Evolutionary conservation across 2,329 filamentous ascomycete species (phyloP), one percentile per base, ranked within the genome.

Genomic region (Dryadomyces sulphureus): DNA sequence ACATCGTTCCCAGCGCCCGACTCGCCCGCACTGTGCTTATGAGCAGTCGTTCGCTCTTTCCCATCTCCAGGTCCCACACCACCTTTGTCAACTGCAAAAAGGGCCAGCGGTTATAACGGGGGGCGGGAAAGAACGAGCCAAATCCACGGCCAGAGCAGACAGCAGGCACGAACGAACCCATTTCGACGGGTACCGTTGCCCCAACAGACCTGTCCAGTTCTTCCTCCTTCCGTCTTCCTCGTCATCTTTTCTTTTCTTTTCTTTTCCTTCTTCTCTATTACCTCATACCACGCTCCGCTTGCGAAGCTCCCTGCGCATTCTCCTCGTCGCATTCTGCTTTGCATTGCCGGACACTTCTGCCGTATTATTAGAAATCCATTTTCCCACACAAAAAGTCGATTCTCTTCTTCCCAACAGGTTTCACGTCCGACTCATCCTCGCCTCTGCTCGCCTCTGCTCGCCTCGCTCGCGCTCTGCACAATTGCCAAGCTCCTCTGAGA

Each of bases 31-130:
- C 49, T 50, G 49, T 50, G 46, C 38, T 20, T 24, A 14, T 16
- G 40, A 4, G 32, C 41, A 9, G 25, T 41, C 34, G 16, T 36
- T 45, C 42, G 38, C 34, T 35, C 20, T 27, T 39, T 39, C 5
- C 45, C 27, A 46, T 43, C 47, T 50, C 46, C 47, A 50, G 43
- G 47, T 50, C 43, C 44, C 42, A 46, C 45, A 35, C 48, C 40
- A 46, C 47, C 41, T 25, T 42, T 34, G 45, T 46, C 45, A 49
- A 43, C 41, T 45, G 45, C 38, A 45, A 32, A 49, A 47, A 45
- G 36, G 40, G 43, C 45, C 49, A 41, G 39, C 45, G 46, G 41
- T 41, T 42, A 36, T 39, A 45, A 45, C 30, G 42, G 46, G 42
- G n/a, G 42, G 46, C 46, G 46, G 46, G 42, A 48, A 48, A 21